These are phyloP conservation scores for Microdochium paspali DNA, from an alignment of 2,329 filamentous ascomycete species.

Conservation along the genomic window DNA sequence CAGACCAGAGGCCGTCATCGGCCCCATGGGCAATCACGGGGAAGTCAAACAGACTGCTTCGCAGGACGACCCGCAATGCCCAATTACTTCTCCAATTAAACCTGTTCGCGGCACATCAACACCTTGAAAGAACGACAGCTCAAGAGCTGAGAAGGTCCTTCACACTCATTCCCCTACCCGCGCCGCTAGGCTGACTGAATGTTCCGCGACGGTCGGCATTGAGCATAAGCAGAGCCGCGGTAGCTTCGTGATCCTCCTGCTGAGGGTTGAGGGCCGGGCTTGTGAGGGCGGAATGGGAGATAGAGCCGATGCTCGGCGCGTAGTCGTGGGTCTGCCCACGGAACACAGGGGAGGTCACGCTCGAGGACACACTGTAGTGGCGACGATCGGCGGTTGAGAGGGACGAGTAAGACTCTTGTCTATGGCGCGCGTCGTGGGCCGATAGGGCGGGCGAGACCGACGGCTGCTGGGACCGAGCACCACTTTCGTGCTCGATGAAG, in stretches of 20 bases:
- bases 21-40: too few species aligned
- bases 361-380: conserved; percentile 25
- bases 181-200: conserved; percentile 11
- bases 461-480: conserved; percentile 25
- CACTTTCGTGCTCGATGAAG: background rate
- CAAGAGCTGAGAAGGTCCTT: conserved; percentile 42
- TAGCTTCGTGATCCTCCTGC: conserved; percentile 66
- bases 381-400: conserved; percentile 34
- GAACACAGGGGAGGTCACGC: conserved; percentile 34
- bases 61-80: too few species aligned
- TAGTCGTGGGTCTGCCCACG: conserved; percentile 31
- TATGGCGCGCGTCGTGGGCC: conserved; percentile 31
- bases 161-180: conserved; percentile 41
- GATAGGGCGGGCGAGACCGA: conserved; percentile 43
- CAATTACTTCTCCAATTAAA: too few species aligned
- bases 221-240: conserved; percentile 79
- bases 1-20: too few species aligned
- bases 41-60: too few species aligned
- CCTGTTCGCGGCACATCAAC: too few species aligned
- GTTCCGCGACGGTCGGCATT: conserved; percentile 63
- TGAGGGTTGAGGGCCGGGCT: conserved; percentile 48
- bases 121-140: too few species aligned
- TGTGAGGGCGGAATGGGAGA: conserved; percentile 43
- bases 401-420: conserved; percentile 45
- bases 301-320: conserved; percentile 22